Evolutionary conservation across 2,329 filamentous ascomycete species (phyloP), one percentile per base, ranked within the genome.

Genomic region (Curvularia eragrostidis): DNA sequence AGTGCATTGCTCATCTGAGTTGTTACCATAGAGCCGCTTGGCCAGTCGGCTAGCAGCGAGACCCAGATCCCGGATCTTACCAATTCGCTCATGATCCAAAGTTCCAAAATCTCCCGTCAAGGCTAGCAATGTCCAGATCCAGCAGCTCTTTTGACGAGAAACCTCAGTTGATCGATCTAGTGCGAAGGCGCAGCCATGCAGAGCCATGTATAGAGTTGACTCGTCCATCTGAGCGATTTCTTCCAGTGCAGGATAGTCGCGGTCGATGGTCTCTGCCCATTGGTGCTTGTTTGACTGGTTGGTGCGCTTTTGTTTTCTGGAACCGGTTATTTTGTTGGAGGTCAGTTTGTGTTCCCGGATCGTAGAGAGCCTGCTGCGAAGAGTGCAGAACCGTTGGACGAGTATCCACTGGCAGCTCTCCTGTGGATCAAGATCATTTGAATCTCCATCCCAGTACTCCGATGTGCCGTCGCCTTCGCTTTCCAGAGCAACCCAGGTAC

Each of bases 71-170:
- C 94, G 84, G 26, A 97, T 80, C 68, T 87, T 86, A 5, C 87
- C 89, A 30, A 96, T 85, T 69, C 95, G 90, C 42, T 87, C 85
- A 62, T 91, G 89, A 59, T 87, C 86, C 73, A 97, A 80, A 74
- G 91, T 87, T 1, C 92, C 92, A 9, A 86, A 80, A 34, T 91
- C 90, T 0, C 90, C 88, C 57, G 94, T 83, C 56, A 87, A 85
- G 2, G 90, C 91, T 43, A 97, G 80, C 56, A 97, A 77, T 0
- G 89, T 88, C 93, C 93, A 97, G 3, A 91, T 81, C 94, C 94
- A 98, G 15, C 87, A 84, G 58, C 91, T 93, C 4, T 91, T 87
- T 47, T 88, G 84, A 66, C 85, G 84, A 24, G 86, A 81, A 28
- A 92, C 80, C 28, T 83, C 82, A 21, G 81, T 77, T n/a, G 84